Evolutionary conservation across 192 early-diverging fungal species (phyloP).

Genomic region (Linnemannia exigua): DNA sequence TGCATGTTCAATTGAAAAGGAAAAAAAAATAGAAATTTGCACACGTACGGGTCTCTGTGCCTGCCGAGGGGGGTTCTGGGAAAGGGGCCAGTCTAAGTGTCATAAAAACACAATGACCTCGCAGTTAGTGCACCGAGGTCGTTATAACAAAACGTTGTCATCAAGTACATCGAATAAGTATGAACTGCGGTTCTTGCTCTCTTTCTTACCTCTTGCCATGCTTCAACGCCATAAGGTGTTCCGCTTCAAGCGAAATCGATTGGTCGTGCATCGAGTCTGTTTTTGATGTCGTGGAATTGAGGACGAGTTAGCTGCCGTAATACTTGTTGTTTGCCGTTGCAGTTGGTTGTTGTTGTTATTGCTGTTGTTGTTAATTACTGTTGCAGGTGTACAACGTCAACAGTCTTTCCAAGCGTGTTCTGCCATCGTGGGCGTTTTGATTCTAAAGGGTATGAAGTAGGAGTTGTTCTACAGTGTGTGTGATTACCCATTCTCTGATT

Average conservation of each 20-base stretch:
- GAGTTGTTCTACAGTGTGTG: not conserved
- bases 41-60: not conserved
- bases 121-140: not conserved
- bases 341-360: too few species aligned
- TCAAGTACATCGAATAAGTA: not conserved
- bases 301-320: not conserved
- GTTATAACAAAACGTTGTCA: too few species aligned
- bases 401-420: too few species aligned
- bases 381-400: too few species aligned
- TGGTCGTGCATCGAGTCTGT: constrained; percentile 24
- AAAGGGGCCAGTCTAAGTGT: not conserved
- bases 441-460: too few species aligned
- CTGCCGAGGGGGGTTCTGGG: not conserved
- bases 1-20: not conserved
- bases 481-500: constrained; percentile 1
- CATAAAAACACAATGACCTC: not conserved
- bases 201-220: constrained; percentile 40
- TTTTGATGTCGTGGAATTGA: not conserved
- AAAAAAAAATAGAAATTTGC: not conserved
- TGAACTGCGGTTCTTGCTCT: not conserved
- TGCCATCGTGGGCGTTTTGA: too few species aligned
- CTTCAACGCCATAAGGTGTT: constrained; percentile 49
- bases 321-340: too few species aligned
- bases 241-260: constrained; percentile 34
- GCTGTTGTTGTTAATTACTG: too few species aligned